phyloP scores from a whole-genome alignment of 345 rosid species.

The Linum tenue region DNA sequence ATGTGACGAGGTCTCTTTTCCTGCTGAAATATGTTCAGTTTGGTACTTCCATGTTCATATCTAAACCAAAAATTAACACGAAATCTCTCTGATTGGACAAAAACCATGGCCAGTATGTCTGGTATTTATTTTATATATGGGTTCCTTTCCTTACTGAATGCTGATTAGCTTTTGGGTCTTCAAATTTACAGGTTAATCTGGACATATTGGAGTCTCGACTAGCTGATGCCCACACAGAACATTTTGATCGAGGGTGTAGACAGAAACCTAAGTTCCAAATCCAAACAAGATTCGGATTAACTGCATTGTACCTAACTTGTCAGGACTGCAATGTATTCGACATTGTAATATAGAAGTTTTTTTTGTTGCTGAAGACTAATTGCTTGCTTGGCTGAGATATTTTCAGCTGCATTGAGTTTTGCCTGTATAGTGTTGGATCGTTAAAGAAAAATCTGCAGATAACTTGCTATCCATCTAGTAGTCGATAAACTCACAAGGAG shows the following conservation, averaged over 20 bases:
- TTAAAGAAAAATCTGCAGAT: too few species aligned
- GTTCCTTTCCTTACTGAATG: not conserved
- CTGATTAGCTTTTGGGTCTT: not conserved
- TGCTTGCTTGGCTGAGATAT: too few species aligned
- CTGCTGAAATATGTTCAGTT: not conserved
- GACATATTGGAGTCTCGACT: constrained; percentile 40
- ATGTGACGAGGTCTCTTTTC: constrained; percentile 43
- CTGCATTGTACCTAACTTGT: constrained; percentile 68
- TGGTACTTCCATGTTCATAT: too few species aligned
- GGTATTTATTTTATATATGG: not conserved
- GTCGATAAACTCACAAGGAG: too few species aligned
- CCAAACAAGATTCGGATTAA: constrained; percentile 41
- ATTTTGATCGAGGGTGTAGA: constrained; percentile 65
- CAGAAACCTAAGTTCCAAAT: constrained; percentile 52
- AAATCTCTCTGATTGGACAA: too few species aligned
- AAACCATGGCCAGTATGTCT: too few species aligned
- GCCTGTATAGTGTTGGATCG: too few species aligned
- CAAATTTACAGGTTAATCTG: constrained; percentile 41
- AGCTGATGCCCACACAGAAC: constrained; percentile 58
- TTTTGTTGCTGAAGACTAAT: too few species aligned
- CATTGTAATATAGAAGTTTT: constrained; percentile 35
- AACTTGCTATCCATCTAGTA: too few species aligned
- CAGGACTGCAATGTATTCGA: constrained; percentile 58
- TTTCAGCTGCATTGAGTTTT: too few species aligned
- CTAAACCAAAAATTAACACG: too few species aligned